These are phyloP conservation scores for Yamadazyma atlantica DNA, from an alignment of 1,139 yeast species.

Conservation along the genomic window DNA sequence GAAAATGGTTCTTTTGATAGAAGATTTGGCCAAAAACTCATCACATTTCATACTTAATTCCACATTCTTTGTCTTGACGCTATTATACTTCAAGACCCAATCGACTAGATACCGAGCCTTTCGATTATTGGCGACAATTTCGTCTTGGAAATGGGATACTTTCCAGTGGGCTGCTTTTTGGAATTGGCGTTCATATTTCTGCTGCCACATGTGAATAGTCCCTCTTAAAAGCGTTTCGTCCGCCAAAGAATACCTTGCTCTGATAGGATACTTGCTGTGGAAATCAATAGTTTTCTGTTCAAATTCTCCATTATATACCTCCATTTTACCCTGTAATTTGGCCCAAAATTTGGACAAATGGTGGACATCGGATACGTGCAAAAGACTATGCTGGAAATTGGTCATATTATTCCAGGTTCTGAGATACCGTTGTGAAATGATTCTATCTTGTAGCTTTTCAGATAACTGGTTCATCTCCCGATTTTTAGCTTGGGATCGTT, in stretches of 20 bases:
- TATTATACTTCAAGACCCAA: conserved; percentile 26
- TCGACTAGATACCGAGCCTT: conserved; percentile 13
- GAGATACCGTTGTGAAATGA: conserved; percentile 1
- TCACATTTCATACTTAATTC: conserved; percentile 17
- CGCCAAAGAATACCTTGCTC: conserved; percentile 3
- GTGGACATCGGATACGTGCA: conserved; percentile 8
- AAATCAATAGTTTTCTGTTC: not conserved
- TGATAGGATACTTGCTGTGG: conserved; percentile 1
- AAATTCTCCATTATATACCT: not conserved
- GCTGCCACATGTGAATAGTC: conserved; percentile 20
- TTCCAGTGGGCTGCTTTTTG: conserved; percentile 17
- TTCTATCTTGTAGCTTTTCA: not conserved
- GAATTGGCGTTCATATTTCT: conserved; percentile 15
- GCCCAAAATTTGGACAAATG: conserved; percentile 7
- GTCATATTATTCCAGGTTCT: conserved; percentile 4
- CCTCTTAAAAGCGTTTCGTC: conserved; percentile 4
- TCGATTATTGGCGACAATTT: conserved; percentile 13
- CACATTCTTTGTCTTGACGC: conserved; percentile 8
- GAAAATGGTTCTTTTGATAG: conserved; percentile 9
- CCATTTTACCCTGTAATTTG: conserved; percentile 4
- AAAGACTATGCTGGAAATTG: conserved; percentile 5
- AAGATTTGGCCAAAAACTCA: conserved; percentile 13
- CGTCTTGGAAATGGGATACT: conserved; percentile 15
- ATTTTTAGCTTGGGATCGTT: not conserved
- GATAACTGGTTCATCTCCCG: conserved; percentile 1